Percentiles rank a stretch among this genome's conserved stretches.
phyloP scores from a whole-genome alignment of 805 yeast species.

The Peterozyma toletana region DNA sequence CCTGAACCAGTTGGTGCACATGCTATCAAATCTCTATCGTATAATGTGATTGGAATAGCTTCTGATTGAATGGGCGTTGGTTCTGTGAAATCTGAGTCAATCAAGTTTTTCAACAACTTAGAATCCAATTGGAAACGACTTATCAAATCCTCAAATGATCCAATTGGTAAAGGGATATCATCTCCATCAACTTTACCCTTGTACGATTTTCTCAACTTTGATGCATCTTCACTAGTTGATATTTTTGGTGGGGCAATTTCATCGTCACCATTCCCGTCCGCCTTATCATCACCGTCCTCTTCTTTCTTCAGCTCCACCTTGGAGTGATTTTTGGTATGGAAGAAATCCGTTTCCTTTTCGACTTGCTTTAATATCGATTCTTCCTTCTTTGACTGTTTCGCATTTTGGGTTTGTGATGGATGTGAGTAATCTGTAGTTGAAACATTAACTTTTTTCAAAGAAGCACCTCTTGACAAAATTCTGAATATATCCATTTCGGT shows the following conservation, averaged over 20 bases:
- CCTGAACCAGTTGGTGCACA: conserved; percentile 99
- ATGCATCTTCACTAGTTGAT: conserved; percentile 51
- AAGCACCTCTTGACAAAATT: conserved; percentile 81
- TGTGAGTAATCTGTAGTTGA: conserved; percentile 34
- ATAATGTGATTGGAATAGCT: conserved; percentile 68
- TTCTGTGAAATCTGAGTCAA: conserved; percentile 63
- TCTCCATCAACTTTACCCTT: conserved; percentile 71
- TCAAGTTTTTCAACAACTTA: conserved; percentile 52
- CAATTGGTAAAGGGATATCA: conserved; percentile 87
- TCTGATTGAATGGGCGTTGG: conserved; percentile 96
- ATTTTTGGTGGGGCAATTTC: conserved; percentile 34
- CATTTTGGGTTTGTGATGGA: conserved; percentile 16
- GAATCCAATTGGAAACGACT: conserved; percentile 60
- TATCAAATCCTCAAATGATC: conserved; percentile 76
- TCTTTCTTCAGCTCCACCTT: conserved; percentile 13
- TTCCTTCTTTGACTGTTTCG: conserved; percentile 24
- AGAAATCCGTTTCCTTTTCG: conserved; percentile 77
- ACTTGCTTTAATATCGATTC: conserved; percentile 40
- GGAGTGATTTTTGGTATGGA: conserved; percentile 46
- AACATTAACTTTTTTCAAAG: conserved; percentile 51
- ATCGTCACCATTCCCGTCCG: conserved; percentile 20
- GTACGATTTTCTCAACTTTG: conserved; percentile 47
- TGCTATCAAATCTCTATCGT: conserved; percentile 72
- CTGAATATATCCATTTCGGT: conserved; percentile 78
- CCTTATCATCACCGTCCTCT: conserved; percentile 21